Conservation (phyloP, 2,329 filamentous ascomycete species). For the Hypoxylon rubiginosum region DNA sequence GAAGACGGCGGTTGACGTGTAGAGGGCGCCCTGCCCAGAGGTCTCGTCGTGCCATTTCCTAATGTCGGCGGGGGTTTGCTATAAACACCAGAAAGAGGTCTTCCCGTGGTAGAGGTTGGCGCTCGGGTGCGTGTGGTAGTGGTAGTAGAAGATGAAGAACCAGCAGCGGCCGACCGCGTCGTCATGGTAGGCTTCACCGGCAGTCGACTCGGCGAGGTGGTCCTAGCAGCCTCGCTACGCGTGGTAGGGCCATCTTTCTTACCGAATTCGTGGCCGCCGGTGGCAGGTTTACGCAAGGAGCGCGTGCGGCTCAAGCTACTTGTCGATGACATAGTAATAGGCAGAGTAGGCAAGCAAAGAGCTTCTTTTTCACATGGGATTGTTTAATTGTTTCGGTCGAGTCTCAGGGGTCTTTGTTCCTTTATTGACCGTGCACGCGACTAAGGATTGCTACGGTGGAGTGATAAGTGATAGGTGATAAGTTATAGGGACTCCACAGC, state of each 20-base stretch:
- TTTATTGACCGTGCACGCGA: slow-evolving; percentile 31
- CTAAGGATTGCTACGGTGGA: slow-evolving; percentile 22
- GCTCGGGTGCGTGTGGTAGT: slow-evolving; percentile 39
- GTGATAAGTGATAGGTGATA: slow-evolving; percentile 12
- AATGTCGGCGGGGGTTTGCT: slow-evolving; percentile 25
- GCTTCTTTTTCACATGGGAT: slow-evolving; percentile 18
- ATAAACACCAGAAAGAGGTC: slow-evolving; percentile 40
- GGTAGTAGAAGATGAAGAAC: slow-evolving; percentile 22
- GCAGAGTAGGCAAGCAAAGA: slow-evolving; percentile 7
- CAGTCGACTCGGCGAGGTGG: slow-evolving; percentile 64
- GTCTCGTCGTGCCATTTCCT: slow-evolving; percentile 41
- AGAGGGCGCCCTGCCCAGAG: slow-evolving; percentile 47
- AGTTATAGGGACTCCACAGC: slow-evolving; percentile 16
- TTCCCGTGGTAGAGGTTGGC: slow-evolving; percentile 34
- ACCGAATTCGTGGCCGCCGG: slow-evolving; percentile 31
- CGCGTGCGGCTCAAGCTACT: slow-evolving; percentile 59
- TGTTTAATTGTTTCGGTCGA: slow-evolving; percentile 37
- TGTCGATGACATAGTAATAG: slow-evolving; percentile 57
- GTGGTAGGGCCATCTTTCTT: slow-evolving; percentile 37
- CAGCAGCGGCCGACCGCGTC: slow-evolving; percentile 52
- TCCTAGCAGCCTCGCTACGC: slow-evolving; percentile 51
- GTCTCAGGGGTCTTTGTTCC: slow-evolving; percentile 32
- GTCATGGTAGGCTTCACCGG: slow-evolving; percentile 61
- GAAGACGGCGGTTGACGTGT: slow-evolving; percentile 44
- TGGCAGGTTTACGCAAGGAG: slow-evolving; percentile 62